Conservation (phyloP, 2,329 filamentous ascomycete species). For the Colletotrichum sp. region DNA sequence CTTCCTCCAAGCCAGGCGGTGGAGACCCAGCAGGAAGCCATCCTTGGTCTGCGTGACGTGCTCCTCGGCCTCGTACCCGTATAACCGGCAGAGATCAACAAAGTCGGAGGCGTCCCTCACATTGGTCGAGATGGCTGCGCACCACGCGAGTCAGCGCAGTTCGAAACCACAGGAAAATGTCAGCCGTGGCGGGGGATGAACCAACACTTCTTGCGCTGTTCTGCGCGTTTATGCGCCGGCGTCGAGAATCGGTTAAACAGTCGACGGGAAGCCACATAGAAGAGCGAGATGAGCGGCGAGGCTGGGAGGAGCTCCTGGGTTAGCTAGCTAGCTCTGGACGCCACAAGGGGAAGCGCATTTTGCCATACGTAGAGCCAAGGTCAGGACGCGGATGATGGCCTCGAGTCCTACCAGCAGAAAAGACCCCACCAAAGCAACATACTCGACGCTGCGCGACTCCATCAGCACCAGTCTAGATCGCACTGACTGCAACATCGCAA, state of each 20-base stretch:
- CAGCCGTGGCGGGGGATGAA: not conserved
- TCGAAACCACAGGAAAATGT: constrained; percentile 26
- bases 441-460: constrained; percentile 69
- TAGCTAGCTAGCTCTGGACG: not conserved
- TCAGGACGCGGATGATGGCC: constrained; percentile 82
- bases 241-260: constrained; percentile 83
- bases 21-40: constrained; percentile 89
- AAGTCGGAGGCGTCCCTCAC: constrained; percentile 91
- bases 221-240: constrained; percentile 70
- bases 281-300: constrained; percentile 79
- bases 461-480: constrained; percentile 12
- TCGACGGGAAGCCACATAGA: constrained; percentile 81
- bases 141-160: constrained; percentile 55
- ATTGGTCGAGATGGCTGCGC: constrained; percentile 72
- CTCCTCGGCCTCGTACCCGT: constrained; percentile 93
- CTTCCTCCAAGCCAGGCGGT: constrained; percentile 82
- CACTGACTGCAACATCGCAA: constrained; percentile 13
- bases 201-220: constrained; percentile 70
- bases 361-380: constrained; percentile 80
- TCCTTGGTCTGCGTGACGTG: constrained; percentile 95
- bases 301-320: constrained; percentile 52
- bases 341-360: not conserved
- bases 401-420: constrained; percentile 85
- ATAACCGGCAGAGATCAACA: constrained; percentile 88
- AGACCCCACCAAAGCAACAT: constrained; percentile 84